These are phyloP conservation scores for Xylogone sp. DNA, from an alignment of 2,329 filamentous ascomycete species.

Conservation along the genomic window DNA sequence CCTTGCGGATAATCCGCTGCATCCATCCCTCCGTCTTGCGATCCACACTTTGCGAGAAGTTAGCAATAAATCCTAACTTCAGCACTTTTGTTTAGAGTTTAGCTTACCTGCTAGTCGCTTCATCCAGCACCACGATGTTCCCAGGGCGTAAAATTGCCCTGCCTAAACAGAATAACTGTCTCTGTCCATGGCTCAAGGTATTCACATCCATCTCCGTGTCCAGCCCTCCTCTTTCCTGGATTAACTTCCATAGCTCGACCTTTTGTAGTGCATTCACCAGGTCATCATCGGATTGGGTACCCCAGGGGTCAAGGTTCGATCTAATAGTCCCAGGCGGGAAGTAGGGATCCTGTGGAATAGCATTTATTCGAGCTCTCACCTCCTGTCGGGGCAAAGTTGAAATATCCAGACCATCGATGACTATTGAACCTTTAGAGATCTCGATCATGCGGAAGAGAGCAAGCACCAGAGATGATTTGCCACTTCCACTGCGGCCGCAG, in stretches of 20 bases:
- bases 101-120: conserved; percentile 3
- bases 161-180: conserved; percentile 44
- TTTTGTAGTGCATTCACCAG: conserved; percentile 39
- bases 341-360: conserved; percentile 43
- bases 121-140: conserved; percentile 35
- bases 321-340: conserved; percentile 42
- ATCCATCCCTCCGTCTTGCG: conserved; percentile 51
- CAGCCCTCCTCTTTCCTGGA: conserved; percentile 34
- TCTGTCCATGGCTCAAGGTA: conserved; percentile 39
- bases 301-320: conserved; percentile 42
- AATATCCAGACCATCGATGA: conserved; percentile 43
- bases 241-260: conserved; percentile 38
- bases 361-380: conserved; percentile 35
- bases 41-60: conserved; percentile 42
- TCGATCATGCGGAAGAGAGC: conserved; percentile 44
- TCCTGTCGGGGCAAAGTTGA: conserved; percentile 34
- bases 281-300: conserved; percentile 31
- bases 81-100: not conserved
- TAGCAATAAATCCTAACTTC: not conserved
- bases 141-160: conserved; percentile 37
- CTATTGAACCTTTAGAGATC: conserved; percentile 32
- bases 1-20: conserved; percentile 48
- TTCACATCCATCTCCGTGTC: conserved; percentile 26
- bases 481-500: conserved; percentile 48
- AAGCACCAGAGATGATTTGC: conserved; percentile 38